Evolutionary conservation across 768 basidiomycete genomes (phyloP).

Genomic region (Pleurotus platypus): DNA sequence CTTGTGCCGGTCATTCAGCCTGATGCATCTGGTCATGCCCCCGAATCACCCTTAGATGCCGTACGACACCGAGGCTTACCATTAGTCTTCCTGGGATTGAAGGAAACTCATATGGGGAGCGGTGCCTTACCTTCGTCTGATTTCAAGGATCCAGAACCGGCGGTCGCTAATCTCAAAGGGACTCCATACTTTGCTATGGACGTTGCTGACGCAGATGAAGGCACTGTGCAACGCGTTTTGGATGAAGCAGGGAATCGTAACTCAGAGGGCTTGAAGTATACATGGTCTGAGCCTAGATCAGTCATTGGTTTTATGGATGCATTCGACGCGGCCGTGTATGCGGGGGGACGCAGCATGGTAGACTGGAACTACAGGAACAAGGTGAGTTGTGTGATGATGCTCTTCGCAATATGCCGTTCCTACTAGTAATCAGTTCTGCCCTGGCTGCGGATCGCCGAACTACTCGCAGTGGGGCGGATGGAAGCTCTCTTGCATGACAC

Average conservation of each 20-base stretch:
- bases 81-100: slow-evolving; percentile 78
- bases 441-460: slow-evolving; percentile 76
- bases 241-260: not conserved
- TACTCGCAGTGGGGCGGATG: slow-evolving; percentile 95
- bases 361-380: slow-evolving; percentile 95
- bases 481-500: slow-evolving; percentile 80
- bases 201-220: slow-evolving; percentile 45
- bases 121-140: slow-evolving; percentile 58
- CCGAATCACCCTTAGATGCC: slow-evolving; percentile 42
- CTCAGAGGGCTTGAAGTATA: slow-evolving; percentile 34
- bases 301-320: slow-evolving; percentile 53
- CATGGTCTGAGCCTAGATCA: slow-evolving; percentile 66
- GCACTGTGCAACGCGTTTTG: slow-evolving; percentile 5
- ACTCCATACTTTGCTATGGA: slow-evolving; percentile 85
- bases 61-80: slow-evolving; percentile 56
- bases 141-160: slow-evolving; percentile 51
- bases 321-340: slow-evolving; percentile 75
- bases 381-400: slow-evolving; percentile 32
- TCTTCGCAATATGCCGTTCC: not conserved
- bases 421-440: slow-evolving; percentile 65
- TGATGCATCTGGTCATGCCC: slow-evolving; percentile 16
- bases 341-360: slow-evolving; percentile 72
- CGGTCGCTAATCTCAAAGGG: slow-evolving; percentile 66
- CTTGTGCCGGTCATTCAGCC: slow-evolving; percentile 23
- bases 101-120: slow-evolving; percentile 44